These are phyloP conservation scores for Sporodiniella umbellata DNA, from an alignment of 371 early-diverging fungal species.

Conservation along the genomic window DNA sequence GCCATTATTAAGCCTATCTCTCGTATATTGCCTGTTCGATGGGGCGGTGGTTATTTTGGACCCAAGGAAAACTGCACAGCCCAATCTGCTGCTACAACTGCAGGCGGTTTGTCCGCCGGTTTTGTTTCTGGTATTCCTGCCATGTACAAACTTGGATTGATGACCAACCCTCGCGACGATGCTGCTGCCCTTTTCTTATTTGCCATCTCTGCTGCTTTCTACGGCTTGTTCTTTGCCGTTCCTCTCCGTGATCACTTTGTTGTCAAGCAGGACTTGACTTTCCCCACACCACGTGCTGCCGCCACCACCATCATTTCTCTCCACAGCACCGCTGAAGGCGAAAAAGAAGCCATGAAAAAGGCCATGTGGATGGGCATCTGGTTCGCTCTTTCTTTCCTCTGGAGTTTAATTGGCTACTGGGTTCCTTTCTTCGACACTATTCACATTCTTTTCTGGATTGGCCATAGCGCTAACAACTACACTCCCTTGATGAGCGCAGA, in stretches of 20 bases:
- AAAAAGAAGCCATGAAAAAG: constrained; percentile 39
- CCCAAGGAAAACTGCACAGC: constrained; percentile 68
- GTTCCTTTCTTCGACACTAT: constrained; percentile 56
- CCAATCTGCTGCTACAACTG: constrained; percentile 69
- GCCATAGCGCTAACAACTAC: constrained; percentile 35
- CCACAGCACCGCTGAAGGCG: constrained; percentile 49
- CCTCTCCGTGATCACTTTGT: constrained; percentile 72
- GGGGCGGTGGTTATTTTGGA: constrained; percentile 67
- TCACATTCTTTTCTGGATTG: constrained; percentile 62
- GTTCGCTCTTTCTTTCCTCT: constrained; percentile 46
- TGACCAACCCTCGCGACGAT: constrained; percentile 48
- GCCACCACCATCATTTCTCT: constrained; percentile 66
- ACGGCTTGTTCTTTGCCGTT: constrained; percentile 73
- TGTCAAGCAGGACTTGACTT: constrained; percentile 65
- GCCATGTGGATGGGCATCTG: constrained; percentile 49
- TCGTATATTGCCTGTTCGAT: constrained; percentile 30
- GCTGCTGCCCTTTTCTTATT: constrained; percentile 51
- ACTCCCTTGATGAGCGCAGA: constrained; percentile 52
- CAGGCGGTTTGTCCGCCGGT: constrained; percentile 69
- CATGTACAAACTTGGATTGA: constrained; percentile 62
- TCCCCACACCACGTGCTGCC: constrained; percentile 72
- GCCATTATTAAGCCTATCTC: constrained; percentile 64
- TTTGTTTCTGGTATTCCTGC: constrained; percentile 73
- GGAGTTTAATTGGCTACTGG: constrained; percentile 52
- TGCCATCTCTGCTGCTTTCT: constrained; percentile 64